Evolutionary conservation across 768 basidiomycete genomes (phyloP).

Genomic region (Phaeotremella skinneri): DNA sequence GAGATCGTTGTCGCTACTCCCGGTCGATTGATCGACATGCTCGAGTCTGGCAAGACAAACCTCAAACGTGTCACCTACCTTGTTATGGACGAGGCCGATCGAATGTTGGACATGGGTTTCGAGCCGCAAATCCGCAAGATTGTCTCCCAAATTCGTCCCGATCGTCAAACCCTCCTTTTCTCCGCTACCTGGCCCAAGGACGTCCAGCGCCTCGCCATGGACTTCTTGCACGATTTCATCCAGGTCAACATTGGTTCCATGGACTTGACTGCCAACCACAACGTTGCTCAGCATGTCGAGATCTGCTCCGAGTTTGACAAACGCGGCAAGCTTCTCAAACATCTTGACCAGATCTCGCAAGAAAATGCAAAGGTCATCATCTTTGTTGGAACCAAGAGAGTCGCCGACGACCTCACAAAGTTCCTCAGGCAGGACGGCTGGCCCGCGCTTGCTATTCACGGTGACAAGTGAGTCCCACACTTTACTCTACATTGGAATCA

Average conservation of each 20-base stretch:
- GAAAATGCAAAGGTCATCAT: conserved; percentile 99
- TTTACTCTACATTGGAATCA: conserved; percentile 8
- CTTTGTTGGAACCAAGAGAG: conserved; percentile 95
- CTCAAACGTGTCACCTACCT: conserved; percentile 93
- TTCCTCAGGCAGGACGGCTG: conserved; percentile 90
- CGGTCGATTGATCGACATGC: conserved; percentile 97
- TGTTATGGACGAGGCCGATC: conserved; percentile 99
- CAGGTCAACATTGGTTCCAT: conserved; percentile 99
- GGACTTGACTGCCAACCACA: conserved; percentile 97
- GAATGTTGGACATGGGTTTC: conserved; percentile 99
- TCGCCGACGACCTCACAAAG: conserved; percentile 98
- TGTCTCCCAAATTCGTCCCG: conserved; percentile 92
- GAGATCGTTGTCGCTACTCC: conserved; percentile 99
- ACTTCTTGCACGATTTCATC: conserved; percentile 93
- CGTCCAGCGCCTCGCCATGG: conserved; percentile 96
- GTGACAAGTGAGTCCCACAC: conserved; percentile 69
- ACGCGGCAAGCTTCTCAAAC: conserved; percentile 90
- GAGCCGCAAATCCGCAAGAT: conserved; percentile 99
- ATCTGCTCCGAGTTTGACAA: conserved; percentile 98
- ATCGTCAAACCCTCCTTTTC: conserved; percentile 98
- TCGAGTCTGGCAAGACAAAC: conserved; percentile 94
- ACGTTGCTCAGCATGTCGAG: conserved; percentile 92
- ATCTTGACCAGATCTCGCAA: conserved; percentile 90
- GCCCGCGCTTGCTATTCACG: conserved; percentile 99
- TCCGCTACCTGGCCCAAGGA: conserved; percentile 99